A percentile compares a stretch with the other conserved stretches of the same genome.
These are phyloP conservation scores for Cladosporium velox DNA, from an alignment of 2,329 filamentous ascomycete genomes.

Conservation along the genomic window DNA sequence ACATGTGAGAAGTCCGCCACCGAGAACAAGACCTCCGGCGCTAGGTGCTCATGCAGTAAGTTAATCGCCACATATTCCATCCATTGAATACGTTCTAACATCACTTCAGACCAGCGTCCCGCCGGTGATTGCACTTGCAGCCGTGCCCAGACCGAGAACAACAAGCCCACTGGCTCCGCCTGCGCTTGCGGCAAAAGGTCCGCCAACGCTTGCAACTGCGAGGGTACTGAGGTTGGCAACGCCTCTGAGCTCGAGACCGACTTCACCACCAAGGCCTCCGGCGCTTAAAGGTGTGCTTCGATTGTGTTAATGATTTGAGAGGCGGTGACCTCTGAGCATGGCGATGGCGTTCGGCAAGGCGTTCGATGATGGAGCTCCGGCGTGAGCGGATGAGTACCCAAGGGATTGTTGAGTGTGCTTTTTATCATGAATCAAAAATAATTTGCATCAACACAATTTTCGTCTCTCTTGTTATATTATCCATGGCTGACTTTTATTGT, in stretches of 20 bases:
- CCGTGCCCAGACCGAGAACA: conserved; percentile 69
- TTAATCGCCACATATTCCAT: conserved; percentile 27
- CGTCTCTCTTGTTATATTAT: accelerated
- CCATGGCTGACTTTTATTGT: not conserved
- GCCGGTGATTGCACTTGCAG: conserved; percentile 82
- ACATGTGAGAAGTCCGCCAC: conserved; percentile 72
- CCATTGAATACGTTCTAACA: not conserved
- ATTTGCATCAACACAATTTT: not conserved
- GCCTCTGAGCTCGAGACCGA: conserved; percentile 74
- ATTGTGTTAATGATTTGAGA: not conserved
- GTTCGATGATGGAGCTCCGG: conserved; percentile 8
- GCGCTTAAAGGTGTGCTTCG: not conserved
- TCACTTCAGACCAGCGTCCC: conserved; percentile 62
- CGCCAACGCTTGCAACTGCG: conserved; percentile 66
- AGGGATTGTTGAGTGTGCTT: not conserved
- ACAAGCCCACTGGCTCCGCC: conserved; percentile 57
- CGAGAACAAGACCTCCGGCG: conserved; percentile 74
- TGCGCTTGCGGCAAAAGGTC: conserved; percentile 79
- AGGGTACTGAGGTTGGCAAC: conserved; percentile 61
- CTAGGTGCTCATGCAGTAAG: conserved; percentile 79
- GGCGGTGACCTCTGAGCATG: not conserved
- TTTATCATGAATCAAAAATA: not conserved
- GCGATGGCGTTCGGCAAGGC: conserved; percentile 10
- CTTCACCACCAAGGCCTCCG: conserved; percentile 68
- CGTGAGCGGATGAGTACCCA: conserved; percentile 8